Percentiles rank a stretch among this genome's conserved stretches.
phyloP scores from a whole-genome alignment of 352 stramenopile genomes.

The Thraustochytrium striatum region DNA sequence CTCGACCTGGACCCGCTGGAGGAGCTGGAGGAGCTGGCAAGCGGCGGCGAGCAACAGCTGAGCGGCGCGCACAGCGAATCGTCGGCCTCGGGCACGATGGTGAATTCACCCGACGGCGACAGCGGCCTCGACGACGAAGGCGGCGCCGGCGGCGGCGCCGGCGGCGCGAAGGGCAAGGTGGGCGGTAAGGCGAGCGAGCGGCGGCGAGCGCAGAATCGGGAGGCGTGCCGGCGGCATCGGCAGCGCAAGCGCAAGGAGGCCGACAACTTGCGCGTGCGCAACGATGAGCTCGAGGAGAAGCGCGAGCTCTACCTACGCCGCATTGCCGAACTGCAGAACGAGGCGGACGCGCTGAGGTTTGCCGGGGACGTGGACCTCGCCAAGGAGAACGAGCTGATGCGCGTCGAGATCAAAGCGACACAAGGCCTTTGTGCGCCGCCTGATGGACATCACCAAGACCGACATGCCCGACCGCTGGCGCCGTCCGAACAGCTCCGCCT shows the following conservation, averaged over 20 bases:
- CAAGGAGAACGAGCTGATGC: slow-evolving; percentile 17
- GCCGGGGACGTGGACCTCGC: background rate
- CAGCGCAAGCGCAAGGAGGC: slow-evolving; percentile 29
- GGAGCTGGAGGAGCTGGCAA: too few species aligned
- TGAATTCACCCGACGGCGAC: too few species aligned
- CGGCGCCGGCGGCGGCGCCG: too few species aligned
- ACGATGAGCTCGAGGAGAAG: slow-evolving; percentile 19
- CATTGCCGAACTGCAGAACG: slow-evolving; percentile 36
- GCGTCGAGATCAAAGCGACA: slow-evolving; percentile 37
- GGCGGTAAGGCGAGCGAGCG: too few species aligned
- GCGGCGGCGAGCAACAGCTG: too few species aligned
- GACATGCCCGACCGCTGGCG: background rate
- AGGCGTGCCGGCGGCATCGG: slow-evolving; percentile 12
- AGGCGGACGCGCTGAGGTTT: background rate
- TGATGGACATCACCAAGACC: background rate
- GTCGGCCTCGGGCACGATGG: too few species aligned
- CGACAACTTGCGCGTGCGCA: slow-evolving; percentile 17
- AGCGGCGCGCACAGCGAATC: too few species aligned
- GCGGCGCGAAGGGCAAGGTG: too few species aligned
- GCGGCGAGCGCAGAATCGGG: slow-evolving; percentile 3
- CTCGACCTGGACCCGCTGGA: too few species aligned
- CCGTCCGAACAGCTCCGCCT: slow-evolving; percentile 6
- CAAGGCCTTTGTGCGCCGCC: slow-evolving; percentile 1
- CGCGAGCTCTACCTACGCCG: slow-evolving; percentile 17
- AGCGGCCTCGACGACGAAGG: too few species aligned